Conservation (phyloP, 2,329 filamentous ascomycete genomes). For the Cytospora mali region DNA sequence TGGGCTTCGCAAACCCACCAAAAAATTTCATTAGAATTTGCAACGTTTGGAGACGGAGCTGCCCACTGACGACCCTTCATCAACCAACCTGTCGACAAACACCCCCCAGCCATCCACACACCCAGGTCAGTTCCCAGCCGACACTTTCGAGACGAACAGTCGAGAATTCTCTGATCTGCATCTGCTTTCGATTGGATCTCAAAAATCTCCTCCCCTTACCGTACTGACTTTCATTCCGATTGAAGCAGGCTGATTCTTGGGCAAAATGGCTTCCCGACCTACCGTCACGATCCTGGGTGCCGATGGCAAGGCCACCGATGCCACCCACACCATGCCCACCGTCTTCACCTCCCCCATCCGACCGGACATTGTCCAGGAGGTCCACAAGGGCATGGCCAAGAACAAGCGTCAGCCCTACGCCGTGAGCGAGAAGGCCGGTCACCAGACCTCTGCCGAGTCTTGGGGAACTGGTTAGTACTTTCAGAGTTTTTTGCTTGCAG, state of each 20-base stretch:
- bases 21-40: constrained; percentile 26
- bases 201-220: not conserved
- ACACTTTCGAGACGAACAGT: not conserved
- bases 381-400: constrained; percentile 99
- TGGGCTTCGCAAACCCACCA: constrained; percentile 22
- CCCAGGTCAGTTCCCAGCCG: constrained; percentile 7
- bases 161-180: not conserved
- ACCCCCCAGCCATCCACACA: constrained; percentile 23
- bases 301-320: constrained; percentile 89
- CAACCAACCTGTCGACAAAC: constrained; percentile 24
- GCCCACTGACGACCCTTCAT: constrained; percentile 10
- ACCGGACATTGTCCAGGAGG: constrained; percentile 97
- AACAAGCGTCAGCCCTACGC: constrained; percentile 99
- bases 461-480: constrained; percentile 92
- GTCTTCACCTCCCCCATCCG: constrained; percentile 98
- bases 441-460: constrained; percentile 99
- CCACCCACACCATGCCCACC: constrained; percentile 89
- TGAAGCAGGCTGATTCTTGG: constrained; percentile 30
- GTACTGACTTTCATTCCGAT: constrained; percentile 20
- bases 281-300: constrained; percentile 96
- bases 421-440: constrained; percentile 99
- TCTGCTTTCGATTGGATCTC: not conserved
- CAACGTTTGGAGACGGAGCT: not conserved
- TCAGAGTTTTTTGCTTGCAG: constrained; percentile 1
- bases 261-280: constrained; percentile 90